Percentiles rank a stretch among this genome's conserved stretches.
phyloP scores from a whole-genome alignment of 2,329 filamentous ascomycete species.

The Epichloe aotearoae region DNA sequence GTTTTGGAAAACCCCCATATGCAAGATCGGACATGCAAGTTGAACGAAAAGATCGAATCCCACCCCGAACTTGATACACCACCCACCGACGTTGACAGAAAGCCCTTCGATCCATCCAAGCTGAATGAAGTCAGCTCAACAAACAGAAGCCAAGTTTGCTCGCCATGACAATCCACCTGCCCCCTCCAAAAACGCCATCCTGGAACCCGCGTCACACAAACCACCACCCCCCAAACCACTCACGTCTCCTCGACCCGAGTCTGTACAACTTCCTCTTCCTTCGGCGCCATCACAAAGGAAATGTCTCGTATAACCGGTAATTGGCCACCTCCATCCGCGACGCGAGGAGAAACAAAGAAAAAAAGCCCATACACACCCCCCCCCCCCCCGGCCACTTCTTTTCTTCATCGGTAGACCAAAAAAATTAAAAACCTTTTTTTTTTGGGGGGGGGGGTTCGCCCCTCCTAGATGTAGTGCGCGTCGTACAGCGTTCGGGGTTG shows the following conservation, averaged over 20 bases:
- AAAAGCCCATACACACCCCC: background rate
- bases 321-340: background rate
- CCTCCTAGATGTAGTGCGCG: too few relatives aligned
- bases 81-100: too few relatives aligned
- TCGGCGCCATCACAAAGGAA: too few relatives aligned
- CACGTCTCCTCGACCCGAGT: background rate
- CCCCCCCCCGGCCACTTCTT: background rate
- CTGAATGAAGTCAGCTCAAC: background rate
- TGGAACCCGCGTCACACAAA: background rate
- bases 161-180: background rate
- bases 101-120: too few relatives aligned
- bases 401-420: too few relatives aligned
- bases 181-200: background rate
- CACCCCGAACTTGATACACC: too few relatives aligned
- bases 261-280: background rate
- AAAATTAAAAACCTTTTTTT: too few relatives aligned
- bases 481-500: too few relatives aligned
- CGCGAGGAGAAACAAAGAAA: background rate
- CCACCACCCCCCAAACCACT: background rate
- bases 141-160: constrained; percentile 1
- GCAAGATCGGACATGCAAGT: background rate
- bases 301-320: background rate
- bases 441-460: too few relatives aligned
- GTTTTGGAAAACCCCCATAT: background rate
- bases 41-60: background rate